Conservation (phyloP, 257 asterid genomes). For the Scutellaria barbata region DNA sequence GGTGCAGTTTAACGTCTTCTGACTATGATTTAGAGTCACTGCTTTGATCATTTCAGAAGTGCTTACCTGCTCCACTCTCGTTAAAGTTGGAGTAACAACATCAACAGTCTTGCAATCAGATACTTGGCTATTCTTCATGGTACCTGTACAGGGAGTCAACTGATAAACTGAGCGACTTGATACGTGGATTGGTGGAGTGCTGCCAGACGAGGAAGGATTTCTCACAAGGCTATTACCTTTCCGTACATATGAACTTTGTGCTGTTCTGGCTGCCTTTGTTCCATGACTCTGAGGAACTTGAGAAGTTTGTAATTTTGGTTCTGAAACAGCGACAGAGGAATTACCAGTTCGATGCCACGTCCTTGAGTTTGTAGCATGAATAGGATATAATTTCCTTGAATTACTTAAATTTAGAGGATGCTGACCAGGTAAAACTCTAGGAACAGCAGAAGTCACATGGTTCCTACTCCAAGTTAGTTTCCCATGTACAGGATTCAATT, state of each 20-base stretch:
- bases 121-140: constrained; percentile 45
- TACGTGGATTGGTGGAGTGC: constrained; percentile 45
- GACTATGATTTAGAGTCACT: constrained; percentile 33
- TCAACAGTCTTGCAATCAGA: constrained; percentile 38
- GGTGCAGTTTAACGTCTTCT: constrained; percentile 41
- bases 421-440: constrained; percentile 47
- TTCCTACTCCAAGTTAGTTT: constrained; percentile 50
- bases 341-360: constrained; percentile 77
- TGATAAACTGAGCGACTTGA: constrained; percentile 47
- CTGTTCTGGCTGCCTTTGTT: constrained; percentile 38
- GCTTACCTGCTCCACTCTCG: constrained; percentile 38
- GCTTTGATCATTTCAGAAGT: constrained; percentile 49
- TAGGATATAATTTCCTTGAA: constrained; percentile 43
- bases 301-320: constrained; percentile 43
- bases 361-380: constrained; percentile 63
- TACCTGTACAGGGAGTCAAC: constrained; percentile 41
- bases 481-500: constrained; percentile 38
- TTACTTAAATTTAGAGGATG: constrained; percentile 42
- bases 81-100: constrained; percentile 36
- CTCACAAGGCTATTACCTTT: constrained; percentile 89
- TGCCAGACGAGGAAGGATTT: constrained; percentile 53
- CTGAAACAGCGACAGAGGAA: constrained; percentile 44
- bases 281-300: constrained; percentile 43
- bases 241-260: constrained; percentile 64
- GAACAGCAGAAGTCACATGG: constrained; percentile 43